Evolutionary conservation across 75 land plant genomes (phyloP), one percentile per base, ranked within the genome.

Genomic region (Pinus tabuliformis): DNA sequence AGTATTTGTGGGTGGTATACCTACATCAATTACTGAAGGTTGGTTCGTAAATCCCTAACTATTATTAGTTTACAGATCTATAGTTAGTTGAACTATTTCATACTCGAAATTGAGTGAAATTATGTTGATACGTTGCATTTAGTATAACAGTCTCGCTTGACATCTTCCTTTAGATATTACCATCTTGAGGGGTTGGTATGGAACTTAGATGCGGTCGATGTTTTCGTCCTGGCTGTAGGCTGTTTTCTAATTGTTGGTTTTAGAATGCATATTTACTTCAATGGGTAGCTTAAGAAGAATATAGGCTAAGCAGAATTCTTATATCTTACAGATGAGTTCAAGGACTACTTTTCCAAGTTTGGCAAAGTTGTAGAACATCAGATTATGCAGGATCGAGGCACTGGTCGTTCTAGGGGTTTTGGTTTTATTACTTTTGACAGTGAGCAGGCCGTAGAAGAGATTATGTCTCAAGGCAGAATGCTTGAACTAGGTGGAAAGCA

Each of bases 341-440:
- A 85, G 83, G 88, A 83, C 24, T 88, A 89, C 74, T 93, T 93
- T 42, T 77, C 90, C 21, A 36, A 81, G 17, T 93, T 87, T 80
- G 96, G 96, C 56, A 78, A 77, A 9, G 85, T 93, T 57, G 80
- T 85, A 58, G 96, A 93, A 73, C 85, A 90, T 73, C 94, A 91
- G 61, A 92, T 93, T 28, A 92, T 93, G 95, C 85, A 86, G 36
- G 96, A 93, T 76, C 88, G 88, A 68, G 80, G 79, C 61, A 87
- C 94, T 57, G 92, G 95, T 17, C 82, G 95, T 8, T 92, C 96
- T n/a, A 86, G 92, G 49, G 96, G 96, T 28, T 93, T 93, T 81
- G 96, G 95, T 16, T 93, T 93, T 81, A 78, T 93, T 16, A 89
- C 90, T 36, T 93, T 93, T 82, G 95, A 89, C 24, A 89, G 63